Evolutionary conservation across 306 rosid genomes (phyloP).

Genomic region (Cucumis sativus): Cucumber_9930_V3 NC_026655.2:25299001-25299500

Average conservation of each 20-base stretch:
- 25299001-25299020: not conserved
- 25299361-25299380: too few species aligned
- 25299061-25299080: not conserved
- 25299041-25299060: not conserved
- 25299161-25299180: not conserved
- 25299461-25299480: too few species aligned
- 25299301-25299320: too few species aligned
- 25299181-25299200: not conserved
- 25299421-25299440: not conserved
- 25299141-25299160: not conserved
- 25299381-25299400: too few species aligned
- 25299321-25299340: too few species aligned
- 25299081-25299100: not conserved
- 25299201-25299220: not conserved
- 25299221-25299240: not conserved
- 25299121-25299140: not conserved
- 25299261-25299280: not conserved
- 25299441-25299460: not conserved
- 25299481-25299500: not conserved
- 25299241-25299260: not conserved
- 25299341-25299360: too few species aligned
- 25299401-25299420: not conserved
- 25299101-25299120: not conserved
- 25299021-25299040: not conserved
- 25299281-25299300: not conserved